Evolutionary conservation across 306 rosid genomes (phyloP).

Genomic region (Castanospermum australe): DNA sequence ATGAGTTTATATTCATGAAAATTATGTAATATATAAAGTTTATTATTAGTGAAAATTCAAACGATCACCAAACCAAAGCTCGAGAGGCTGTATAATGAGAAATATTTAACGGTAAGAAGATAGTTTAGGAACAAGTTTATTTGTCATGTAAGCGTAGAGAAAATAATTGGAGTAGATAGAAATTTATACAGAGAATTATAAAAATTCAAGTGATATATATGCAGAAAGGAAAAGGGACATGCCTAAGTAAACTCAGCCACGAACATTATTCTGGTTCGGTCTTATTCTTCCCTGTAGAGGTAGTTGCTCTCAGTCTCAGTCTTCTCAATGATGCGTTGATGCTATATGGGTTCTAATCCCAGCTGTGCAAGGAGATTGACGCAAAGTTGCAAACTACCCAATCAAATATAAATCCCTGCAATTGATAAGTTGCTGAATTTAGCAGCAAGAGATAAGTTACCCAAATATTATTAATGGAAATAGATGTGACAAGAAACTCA

Average conservation of each 20-base stretch:
- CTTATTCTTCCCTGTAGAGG: background rate
- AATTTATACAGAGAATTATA: background rate
- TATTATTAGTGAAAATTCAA: background rate
- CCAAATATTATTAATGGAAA: background rate
- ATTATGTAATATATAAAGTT: too few species aligned
- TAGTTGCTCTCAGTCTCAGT: background rate
- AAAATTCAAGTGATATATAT: background rate
- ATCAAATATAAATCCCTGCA: background rate
- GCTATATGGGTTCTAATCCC: background rate
- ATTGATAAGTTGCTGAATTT: constrained; percentile 5
- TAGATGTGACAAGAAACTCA: background rate
- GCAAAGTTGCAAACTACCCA: constrained; percentile 1
- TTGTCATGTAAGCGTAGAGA: background rate
- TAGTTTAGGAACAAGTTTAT: background rate
- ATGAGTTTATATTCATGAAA: too few species aligned
- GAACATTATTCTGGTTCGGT: background rate
- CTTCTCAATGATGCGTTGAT: too few species aligned
- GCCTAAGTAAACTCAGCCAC: background rate
- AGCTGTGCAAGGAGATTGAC: background rate
- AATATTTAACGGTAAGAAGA: too few species aligned
- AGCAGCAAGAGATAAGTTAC: background rate
- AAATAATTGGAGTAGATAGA: background rate
- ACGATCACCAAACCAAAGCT: background rate
- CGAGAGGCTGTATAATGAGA: background rate
- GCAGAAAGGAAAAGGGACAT: background rate